Conservation (phyloP, 441 rosid species). For the Hypseocharis bilobata region DNA sequence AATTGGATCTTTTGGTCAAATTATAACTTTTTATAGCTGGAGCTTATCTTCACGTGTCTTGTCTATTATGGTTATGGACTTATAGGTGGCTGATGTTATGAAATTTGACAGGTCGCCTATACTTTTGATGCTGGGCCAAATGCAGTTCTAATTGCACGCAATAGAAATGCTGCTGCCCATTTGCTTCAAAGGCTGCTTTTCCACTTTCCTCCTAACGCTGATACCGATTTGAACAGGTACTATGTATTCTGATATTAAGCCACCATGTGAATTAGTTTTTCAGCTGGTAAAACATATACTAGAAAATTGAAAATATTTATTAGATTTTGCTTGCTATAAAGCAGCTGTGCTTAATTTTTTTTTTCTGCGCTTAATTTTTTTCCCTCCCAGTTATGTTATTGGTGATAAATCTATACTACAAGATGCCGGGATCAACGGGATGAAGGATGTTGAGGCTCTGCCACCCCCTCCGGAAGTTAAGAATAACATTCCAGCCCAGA, state of each 20-base stretch:
- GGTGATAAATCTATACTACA: constrained; percentile 71
- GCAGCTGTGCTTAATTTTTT: too few relatives aligned
- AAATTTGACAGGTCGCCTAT: constrained; percentile 62
- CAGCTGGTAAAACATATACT: background rate
- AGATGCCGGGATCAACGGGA: constrained; percentile 58
- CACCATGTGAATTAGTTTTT: background rate
- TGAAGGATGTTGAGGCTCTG: constrained; percentile 47
- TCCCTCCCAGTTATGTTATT: constrained; percentile 49
- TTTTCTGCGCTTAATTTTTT: constrained; percentile 4
- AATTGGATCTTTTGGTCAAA: too few relatives aligned
- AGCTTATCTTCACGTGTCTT: too few relatives aligned
- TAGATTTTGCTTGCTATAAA: too few relatives aligned
- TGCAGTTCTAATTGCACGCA: constrained; percentile 71
- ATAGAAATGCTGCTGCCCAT: constrained; percentile 58
- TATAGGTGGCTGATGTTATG: constrained; percentile 14
- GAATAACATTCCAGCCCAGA: constrained; percentile 40
- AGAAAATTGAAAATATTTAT: too few relatives aligned
- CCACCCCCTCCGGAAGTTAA: constrained; percentile 44
- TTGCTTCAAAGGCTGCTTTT: constrained; percentile 69
- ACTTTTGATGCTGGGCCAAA: constrained; percentile 95
- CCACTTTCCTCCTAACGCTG: constrained; percentile 69
- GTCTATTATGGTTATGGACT: background rate
- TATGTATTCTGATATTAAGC: background rate
- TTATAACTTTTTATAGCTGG: too few relatives aligned
- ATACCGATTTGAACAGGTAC: constrained; percentile 61